Evolutionary conservation across 2,329 filamentous ascomycete species (phyloP).

Genomic region (Trichoderma sp.): DNA sequence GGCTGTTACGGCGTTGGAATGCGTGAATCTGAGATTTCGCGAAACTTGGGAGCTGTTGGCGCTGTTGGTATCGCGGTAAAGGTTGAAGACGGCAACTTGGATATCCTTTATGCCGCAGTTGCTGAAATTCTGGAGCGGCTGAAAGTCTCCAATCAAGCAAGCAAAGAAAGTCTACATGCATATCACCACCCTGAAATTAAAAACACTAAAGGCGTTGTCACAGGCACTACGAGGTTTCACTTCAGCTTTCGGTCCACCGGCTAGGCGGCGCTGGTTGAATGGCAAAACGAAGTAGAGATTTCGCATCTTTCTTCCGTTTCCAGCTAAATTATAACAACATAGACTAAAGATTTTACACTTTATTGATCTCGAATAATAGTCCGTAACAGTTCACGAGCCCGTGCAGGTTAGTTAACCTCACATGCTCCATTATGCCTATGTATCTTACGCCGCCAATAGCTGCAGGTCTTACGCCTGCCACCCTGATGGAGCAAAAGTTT

Average conservation of each 20-base stretch:
- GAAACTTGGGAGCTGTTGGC: slow-evolving; percentile 42
- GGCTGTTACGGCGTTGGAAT: slow-evolving; percentile 53
- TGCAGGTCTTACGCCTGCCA: background rate
- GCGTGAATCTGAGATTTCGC: slow-evolving; percentile 43
- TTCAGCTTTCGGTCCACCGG: background rate
- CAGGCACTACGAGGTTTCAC: slow-evolving; percentile 34
- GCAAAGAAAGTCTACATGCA: slow-evolving; percentile 36
- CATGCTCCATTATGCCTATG: background rate
- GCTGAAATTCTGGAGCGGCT: slow-evolving; percentile 51
- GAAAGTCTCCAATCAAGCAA: slow-evolving; percentile 41
- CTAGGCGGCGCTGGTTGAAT: background rate
- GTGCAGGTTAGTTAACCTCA: background rate
- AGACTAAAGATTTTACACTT: background rate
- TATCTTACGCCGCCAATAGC: too few relatives aligned
- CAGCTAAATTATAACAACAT: background rate
- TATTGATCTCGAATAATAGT: background rate
- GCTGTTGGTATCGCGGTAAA: slow-evolving; percentile 52
- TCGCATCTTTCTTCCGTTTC: background rate
- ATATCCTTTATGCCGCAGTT: slow-evolving; percentile 49
- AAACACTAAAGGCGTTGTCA: slow-evolving; percentile 47
- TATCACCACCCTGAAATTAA: slow-evolving; percentile 43
- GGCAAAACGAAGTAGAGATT: background rate
- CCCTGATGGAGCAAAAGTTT: background rate
- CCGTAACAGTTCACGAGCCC: fast-evolving
- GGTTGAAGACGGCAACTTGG: slow-evolving; percentile 52